Percentiles rank a stretch among this genome's conserved stretches.
phyloP scores from a whole-genome alignment of 1,284 basidiomycete species.

The Apiotrichum gamsii region DNA sequence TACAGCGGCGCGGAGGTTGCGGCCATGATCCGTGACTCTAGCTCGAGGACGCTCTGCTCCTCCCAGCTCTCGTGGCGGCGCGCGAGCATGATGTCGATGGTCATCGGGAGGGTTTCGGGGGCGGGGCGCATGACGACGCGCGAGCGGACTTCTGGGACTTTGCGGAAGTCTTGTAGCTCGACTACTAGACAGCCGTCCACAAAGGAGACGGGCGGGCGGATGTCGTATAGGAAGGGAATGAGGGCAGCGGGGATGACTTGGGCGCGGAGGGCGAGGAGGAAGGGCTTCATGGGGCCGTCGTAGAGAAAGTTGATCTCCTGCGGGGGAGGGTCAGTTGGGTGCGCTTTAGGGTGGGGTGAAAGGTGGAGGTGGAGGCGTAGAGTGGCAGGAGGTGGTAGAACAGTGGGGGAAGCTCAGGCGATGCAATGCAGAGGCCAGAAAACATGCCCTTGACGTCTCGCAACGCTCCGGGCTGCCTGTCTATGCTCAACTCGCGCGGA shows the following conservation, averaged over 20 bases:
- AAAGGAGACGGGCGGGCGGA: conserved; percentile 40
- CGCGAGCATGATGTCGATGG: conserved; percentile 44
- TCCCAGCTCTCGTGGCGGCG: conserved; percentile 40
- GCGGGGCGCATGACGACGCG: conserved; percentile 47
- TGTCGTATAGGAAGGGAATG: conserved; percentile 45
- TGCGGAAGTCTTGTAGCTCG: conserved; percentile 46
- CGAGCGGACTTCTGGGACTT: conserved; percentile 28
- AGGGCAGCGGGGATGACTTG: conserved; percentile 45
- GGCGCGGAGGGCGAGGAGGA: conserved; percentile 46
- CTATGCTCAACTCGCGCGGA: too few relatives aligned
- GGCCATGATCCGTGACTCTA: conserved; percentile 46
- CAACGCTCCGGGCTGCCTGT: too few relatives aligned
- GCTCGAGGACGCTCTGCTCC: conserved; percentile 41
- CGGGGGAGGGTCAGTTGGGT: background rate
- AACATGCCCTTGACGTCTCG: too few relatives aligned
- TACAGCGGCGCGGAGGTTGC: conserved; percentile 47
- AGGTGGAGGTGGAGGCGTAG: too few relatives aligned
- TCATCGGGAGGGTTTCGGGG: conserved; percentile 42
- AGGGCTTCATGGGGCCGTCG: conserved; percentile 47
- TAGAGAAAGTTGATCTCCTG: conserved; percentile 43
- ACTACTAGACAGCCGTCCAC: conserved; percentile 48
- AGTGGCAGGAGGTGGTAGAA: background rate
- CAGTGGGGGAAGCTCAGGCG: too few relatives aligned
- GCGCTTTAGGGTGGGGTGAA: too few relatives aligned
- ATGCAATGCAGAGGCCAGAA: too few relatives aligned